A percentile compares a stretch with the other conserved stretches of the same genome.
These are phyloP conservation scores for Suillus hirtellus DNA, from an alignment of 768 basidiomycete species.

Conservation along the genomic window DNA sequence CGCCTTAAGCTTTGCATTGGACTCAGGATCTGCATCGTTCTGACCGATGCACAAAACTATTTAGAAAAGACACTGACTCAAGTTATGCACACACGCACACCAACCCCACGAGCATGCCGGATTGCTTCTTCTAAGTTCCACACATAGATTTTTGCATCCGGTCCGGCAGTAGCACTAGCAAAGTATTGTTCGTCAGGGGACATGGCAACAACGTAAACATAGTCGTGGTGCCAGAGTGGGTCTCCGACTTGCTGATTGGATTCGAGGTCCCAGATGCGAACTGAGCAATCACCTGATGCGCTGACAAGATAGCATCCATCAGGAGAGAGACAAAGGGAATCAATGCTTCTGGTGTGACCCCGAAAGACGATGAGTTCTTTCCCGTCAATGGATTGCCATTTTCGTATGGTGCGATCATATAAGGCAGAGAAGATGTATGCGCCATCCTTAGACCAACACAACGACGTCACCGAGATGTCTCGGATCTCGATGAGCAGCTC, in stretches of 20 bases:
- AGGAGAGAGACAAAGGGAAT: neutral
- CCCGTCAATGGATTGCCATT: neutral
- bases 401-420: neutral
- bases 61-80: neutral
- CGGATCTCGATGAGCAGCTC: neutral
- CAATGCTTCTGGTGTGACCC: neutral
- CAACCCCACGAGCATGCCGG: neutral
- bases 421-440: neutral
- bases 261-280: constrained; percentile 4
- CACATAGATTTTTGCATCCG: constrained; percentile 70
- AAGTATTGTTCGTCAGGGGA: constrained; percentile 79
- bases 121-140: constrained; percentile 64
- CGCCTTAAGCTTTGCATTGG: neutral
- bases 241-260: constrained; percentile 22
- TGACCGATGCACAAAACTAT: neutral
- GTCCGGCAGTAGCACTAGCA: constrained; percentile 64
- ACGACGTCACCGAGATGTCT: neutral
- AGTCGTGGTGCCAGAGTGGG: constrained; percentile 41
- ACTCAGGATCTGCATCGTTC: neutral
- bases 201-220: constrained; percentile 52
- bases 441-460: constrained; percentile 3
- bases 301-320: constrained; percentile 2
- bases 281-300: neutral
- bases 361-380: neutral
- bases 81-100: neutral